Conservation (phyloP, 2,329 filamentous ascomycete genomes). For the Neoascochyta sp. region DNA sequence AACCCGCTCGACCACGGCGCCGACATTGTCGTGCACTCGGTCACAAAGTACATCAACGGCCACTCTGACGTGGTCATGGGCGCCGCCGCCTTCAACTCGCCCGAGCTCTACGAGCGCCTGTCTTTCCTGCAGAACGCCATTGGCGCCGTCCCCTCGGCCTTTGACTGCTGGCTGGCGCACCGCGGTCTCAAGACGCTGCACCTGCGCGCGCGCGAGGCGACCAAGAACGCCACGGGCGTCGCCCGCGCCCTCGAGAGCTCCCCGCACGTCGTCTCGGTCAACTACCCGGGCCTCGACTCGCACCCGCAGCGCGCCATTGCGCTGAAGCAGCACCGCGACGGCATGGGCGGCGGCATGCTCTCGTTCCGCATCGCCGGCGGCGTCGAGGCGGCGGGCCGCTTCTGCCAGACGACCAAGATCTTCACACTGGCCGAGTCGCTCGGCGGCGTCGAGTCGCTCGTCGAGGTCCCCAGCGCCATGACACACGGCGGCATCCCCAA, state of each 20-base stretch:
- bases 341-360: slow-evolving; percentile 95
- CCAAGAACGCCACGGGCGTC: slow-evolving; percentile 73
- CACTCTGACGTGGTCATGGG: slow-evolving; percentile 98
- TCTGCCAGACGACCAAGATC: slow-evolving; percentile 84
- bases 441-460: slow-evolving; percentile 86
- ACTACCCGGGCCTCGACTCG: slow-evolving; percentile 88
- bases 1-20: slow-evolving; percentile 93
- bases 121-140: slow-evolving; percentile 96
- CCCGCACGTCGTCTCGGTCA: slow-evolving; percentile 79
- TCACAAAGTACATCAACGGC: slow-evolving; percentile 99
- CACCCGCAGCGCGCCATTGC: slow-evolving; percentile 85
- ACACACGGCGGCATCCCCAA: slow-evolving; percentile 93
- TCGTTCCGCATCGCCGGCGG: slow-evolving; percentile 92
- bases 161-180: slow-evolving; percentile 98
- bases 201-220: slow-evolving; percentile 82
- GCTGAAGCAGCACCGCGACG: slow-evolving; percentile 85
- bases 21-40: slow-evolving; percentile 93
- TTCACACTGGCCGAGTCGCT: slow-evolving; percentile 92
- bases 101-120: slow-evolving; percentile 70
- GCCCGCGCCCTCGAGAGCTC: slow-evolving; percentile 74
- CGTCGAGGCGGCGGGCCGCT: slow-evolving; percentile 77
- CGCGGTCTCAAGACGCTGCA: slow-evolving; percentile 95
- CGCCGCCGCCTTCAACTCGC: slow-evolving; percentile 88
- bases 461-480: slow-evolving; percentile 93
- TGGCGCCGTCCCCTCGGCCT: slow-evolving; percentile 87